Evolutionary conservation across 2,329 filamentous ascomycete species (phyloP).

Genomic region (Calonectria naviculata): DNA sequence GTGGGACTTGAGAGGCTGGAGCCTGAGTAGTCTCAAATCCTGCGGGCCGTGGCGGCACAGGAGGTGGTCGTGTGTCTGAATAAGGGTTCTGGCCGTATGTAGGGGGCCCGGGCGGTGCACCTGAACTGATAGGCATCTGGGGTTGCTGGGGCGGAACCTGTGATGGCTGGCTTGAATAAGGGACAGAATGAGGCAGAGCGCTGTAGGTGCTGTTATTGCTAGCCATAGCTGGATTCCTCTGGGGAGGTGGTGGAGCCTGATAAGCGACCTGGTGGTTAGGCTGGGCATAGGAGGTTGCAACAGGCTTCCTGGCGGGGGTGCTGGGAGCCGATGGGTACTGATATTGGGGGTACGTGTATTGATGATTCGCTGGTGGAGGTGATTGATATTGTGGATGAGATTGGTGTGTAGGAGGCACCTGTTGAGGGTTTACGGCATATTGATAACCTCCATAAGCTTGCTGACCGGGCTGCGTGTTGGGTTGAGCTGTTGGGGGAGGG

Average conservation of each 20-base stretch:
- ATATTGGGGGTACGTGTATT: neutral
- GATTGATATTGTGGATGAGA: neutral
- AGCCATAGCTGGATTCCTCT: neutral
- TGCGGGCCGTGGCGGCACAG: neutral
- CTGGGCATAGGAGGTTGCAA: neutral
- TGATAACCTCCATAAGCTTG: neutral
- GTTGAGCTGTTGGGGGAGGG: neutral
- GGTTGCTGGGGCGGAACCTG: no score
- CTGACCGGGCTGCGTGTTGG: neutral
- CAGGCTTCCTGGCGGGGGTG: neutral
- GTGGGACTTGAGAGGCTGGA: neutral
- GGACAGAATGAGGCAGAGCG: neutral
- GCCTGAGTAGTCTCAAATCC: neutral
- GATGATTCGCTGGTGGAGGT: neutral
- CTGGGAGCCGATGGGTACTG: neutral
- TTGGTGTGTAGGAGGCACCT: neutral
- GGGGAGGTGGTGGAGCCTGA: neutral
- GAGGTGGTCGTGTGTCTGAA: neutral
- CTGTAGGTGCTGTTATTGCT: neutral
- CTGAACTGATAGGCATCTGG: neutral
- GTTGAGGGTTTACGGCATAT: neutral
- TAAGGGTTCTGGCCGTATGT: neutral
- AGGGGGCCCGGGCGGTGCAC: neutral
- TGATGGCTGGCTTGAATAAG: neutral
- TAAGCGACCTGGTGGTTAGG: neutral